Evolutionary conservation across 805 yeast species (phyloP).

Genomic region (Priceomyces fermenticarens): DNA sequence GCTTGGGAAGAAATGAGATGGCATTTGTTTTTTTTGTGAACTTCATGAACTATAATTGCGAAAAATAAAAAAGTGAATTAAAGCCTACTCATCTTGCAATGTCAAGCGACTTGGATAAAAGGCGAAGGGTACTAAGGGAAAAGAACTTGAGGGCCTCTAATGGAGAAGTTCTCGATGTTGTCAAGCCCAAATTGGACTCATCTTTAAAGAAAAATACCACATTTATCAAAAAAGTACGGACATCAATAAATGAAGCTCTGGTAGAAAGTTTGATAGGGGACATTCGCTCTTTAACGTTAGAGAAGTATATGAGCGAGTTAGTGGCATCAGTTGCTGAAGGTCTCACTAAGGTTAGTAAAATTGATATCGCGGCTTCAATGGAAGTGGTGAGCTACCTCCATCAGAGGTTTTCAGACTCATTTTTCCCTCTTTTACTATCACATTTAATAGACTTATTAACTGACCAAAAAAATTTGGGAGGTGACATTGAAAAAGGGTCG

Average conservation of each 20-base stretch:
- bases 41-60: too few species aligned
- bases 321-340: slow-evolving; percentile 63
- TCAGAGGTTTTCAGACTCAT: slow-evolving; percentile 60
- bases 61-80: neutral
- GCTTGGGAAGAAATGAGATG: neutral
- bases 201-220: slow-evolving; percentile 81
- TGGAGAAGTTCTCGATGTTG: slow-evolving; percentile 30
- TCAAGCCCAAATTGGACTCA: slow-evolving; percentile 52
- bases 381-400: slow-evolving; percentile 72
- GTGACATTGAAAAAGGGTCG: slow-evolving; percentile 40
- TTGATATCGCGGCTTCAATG: slow-evolving; percentile 54
- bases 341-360: slow-evolving; percentile 46
- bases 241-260: slow-evolving; percentile 53
- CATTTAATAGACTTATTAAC: slow-evolving; percentile 41
- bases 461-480: slow-evolving; percentile 16
- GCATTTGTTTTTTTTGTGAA: neutral
- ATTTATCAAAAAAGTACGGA: slow-evolving; percentile 66
- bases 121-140: slow-evolving; percentile 16
- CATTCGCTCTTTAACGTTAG: slow-evolving; percentile 58
- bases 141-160: slow-evolving; percentile 54
- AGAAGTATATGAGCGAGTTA: slow-evolving; percentile 73
- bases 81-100: slow-evolving; percentile 3
- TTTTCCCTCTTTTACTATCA: slow-evolving; percentile 49
- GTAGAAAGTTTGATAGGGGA: slow-evolving; percentile 52
- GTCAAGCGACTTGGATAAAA: slow-evolving; percentile 15